These are phyloP conservation scores for Pinus albicaulis DNA, from an alignment of 75 land plant genomes.

Conservation along the genomic window DNA sequence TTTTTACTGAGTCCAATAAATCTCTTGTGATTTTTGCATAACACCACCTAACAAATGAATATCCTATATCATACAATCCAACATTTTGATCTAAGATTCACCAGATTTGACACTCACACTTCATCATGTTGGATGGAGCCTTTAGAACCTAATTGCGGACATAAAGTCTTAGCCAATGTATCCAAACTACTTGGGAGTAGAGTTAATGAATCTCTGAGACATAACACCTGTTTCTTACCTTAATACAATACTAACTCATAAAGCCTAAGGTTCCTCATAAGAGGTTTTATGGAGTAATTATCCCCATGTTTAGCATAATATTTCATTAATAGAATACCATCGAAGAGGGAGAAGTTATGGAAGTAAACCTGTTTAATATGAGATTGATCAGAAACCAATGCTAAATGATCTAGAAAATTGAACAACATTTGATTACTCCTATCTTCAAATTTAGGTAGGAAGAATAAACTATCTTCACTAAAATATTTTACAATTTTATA, in stretches of 20 bases:
- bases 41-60: constrained; percentile 9
- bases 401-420: too few species aligned
- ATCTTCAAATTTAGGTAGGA: too few species aligned
- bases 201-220: background rate
- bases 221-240: background rate
- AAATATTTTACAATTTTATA: too few species aligned
- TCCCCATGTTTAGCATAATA: background rate
- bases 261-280: constrained; percentile 3
- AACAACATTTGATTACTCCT: too few species aligned
- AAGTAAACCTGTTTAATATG: too few species aligned
- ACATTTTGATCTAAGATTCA: background rate
- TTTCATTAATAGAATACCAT: background rate
- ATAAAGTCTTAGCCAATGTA: constrained; percentile 8
- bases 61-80: constrained; percentile 6
- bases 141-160: constrained; percentile 7
- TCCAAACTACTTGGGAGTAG: constrained; percentile 11
- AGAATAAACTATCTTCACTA: too few species aligned
- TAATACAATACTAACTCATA: background rate
- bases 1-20: constrained; percentile 7
- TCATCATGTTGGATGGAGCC: constrained; percentile 9
- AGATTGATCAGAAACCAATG: too few species aligned
- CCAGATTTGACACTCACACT: background rate
- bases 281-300: background rate
- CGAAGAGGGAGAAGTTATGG: background rate
- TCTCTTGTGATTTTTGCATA: constrained; percentile 6